These are phyloP conservation scores for Dendrobium officinale DNA, from an alignment of 106 monocot species.

Conservation along the genomic window DNA sequence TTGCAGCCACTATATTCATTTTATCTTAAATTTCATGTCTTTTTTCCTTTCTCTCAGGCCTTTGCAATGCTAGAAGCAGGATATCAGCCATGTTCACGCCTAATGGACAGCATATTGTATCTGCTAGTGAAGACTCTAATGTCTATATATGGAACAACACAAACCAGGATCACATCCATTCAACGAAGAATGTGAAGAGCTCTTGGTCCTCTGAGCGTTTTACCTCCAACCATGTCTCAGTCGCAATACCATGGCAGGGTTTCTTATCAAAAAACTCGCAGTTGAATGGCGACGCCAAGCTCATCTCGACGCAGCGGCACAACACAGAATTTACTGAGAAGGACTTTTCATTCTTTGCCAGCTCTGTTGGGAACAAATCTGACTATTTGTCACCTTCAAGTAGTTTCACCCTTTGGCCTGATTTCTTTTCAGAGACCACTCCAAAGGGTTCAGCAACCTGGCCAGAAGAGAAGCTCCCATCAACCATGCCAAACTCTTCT, in stretches of 20 bases:
- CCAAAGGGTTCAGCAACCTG: conserved; percentile 66
- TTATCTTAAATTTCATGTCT: not conserved
- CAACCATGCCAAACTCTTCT: conserved; percentile 5
- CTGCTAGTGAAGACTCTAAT: conserved; percentile 80
- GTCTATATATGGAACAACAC: conserved; percentile 70
- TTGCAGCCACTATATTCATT: not conserved
- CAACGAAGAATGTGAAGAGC: conserved; percentile 33
- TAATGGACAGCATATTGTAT: conserved; percentile 66
- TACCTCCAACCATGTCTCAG: conserved; percentile 36
- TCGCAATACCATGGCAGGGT: conserved; percentile 78
- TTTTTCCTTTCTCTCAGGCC: conserved; percentile 29
- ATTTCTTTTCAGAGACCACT: conserved; percentile 31
- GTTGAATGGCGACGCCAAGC: not conserved
- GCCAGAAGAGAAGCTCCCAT: conserved; percentile 84
- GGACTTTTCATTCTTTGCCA: not conserved
- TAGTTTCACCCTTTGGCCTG: conserved; percentile 40
- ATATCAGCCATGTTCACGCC: conserved; percentile 79
- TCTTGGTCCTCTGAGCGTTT: conserved; percentile 54
- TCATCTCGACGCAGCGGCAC: not conserved
- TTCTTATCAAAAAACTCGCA: conserved; percentile 12
- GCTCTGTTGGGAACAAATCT: not conserved
- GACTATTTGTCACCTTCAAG: conserved; percentile 11
- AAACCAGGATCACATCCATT: conserved; percentile 12
- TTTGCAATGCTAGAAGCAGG: conserved; percentile 43
- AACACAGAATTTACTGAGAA: not conserved